phyloP scores from a whole-genome alignment of 129 eudicot genomes.

The Escallonia herrerae region DNA sequence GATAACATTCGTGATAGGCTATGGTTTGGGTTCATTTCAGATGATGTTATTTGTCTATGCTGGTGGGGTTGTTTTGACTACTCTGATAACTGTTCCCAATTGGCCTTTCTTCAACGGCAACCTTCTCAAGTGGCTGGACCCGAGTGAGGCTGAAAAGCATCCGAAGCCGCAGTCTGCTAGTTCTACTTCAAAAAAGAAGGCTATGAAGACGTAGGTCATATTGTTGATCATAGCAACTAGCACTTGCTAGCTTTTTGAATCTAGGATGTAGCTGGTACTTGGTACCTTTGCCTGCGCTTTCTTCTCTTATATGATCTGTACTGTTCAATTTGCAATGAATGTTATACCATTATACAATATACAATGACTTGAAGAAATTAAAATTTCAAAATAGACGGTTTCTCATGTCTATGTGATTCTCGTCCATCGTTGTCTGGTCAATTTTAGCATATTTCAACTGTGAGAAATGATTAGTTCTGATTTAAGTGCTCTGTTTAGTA shows the following conservation, averaged over 20 bases:
- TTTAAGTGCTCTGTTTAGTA: too few species aligned
- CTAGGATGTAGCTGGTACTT: not conserved
- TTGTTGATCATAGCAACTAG: not conserved
- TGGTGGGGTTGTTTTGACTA: constrained; percentile 21
- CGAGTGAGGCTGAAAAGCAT: constrained; percentile 10
- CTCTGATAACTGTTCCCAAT: constrained; percentile 18
- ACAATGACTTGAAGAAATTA: too few species aligned
- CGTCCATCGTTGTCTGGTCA: too few species aligned
- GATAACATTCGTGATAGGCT: constrained; percentile 11
- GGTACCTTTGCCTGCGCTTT: not conserved
- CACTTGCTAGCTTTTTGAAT: too few species aligned
- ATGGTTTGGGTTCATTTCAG: constrained; percentile 15
- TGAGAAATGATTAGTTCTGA: too few species aligned
- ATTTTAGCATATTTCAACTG: too few species aligned
- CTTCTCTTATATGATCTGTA: too few species aligned
- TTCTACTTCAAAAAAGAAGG: constrained; percentile 10
- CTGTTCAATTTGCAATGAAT: too few species aligned
- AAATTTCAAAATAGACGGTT: too few species aligned
- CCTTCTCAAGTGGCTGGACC: constrained; percentile 23
- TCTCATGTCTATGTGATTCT: too few species aligned
- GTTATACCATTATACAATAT: too few species aligned
- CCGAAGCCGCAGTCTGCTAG: constrained; percentile 14
- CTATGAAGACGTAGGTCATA: not conserved
- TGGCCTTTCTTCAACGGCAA: constrained; percentile 21
- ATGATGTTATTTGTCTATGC: constrained; percentile 15